Base-by-base conservation (phyloP, 169 alveolate species). In the Hammondia hammondi region DNA sequence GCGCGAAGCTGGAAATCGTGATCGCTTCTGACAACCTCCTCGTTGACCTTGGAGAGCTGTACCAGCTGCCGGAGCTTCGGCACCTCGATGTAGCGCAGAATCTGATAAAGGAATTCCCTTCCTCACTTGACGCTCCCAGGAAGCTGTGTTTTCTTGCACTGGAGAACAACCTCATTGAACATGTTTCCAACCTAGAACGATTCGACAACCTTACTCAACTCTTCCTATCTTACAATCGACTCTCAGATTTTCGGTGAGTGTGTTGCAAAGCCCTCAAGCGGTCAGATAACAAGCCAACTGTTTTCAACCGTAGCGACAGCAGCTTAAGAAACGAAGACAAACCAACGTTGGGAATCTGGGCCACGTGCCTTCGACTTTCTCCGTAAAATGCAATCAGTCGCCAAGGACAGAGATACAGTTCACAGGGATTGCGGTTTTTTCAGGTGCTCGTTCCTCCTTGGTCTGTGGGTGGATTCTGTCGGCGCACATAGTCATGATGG, bases 181-280 rank as follows among this genome's bases (percentile, higher is more conserved):
- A 43, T 52, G 90, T 82, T 21, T 19, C 37, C n/a, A 82, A 82
- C 90, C 52, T 82, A 27, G 90, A 45, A 35, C 71, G 72, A 12
- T 82, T 82, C 39, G 70, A 43, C 37, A 82, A 70, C 90, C 70
- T 82, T 37, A 82, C 90, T 1, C 90, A 82, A 35, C 90, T 82
- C 70, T 82, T 43, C 70, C 90, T 82, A 4, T 82, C 90, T 6
- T 9, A 19, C 71, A 82, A 82, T 70, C 32, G 39, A 52, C 90
- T 82, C 32, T 14, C 90, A 17, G 90, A 82, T 43, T 82, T 82
- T 70, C 90, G 90, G 90, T 82, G 43, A 82, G 70, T 35, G 84
- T 14, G 29, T 27, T 35, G 32, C 39, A 72, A 29, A 14, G 19
- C 24, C 61, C 24, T 52, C 61, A 3, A 39, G 12, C 5, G 10